A percentile compares a stretch with the other conserved stretches of the same genome.
Conservation (phyloP, 345 rosid species). For the Murraya koenigii region DNA sequence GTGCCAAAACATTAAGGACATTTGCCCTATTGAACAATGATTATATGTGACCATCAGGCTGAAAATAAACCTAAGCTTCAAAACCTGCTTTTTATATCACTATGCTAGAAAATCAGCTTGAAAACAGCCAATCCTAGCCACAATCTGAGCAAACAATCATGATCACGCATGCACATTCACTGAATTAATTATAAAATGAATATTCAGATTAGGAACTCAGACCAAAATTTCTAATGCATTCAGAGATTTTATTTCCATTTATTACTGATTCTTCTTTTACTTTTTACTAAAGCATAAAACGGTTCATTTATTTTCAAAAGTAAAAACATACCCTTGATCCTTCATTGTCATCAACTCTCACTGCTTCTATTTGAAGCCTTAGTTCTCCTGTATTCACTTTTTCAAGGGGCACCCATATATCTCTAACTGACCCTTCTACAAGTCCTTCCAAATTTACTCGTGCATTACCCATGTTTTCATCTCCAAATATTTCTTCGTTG, state of each 20-base stretch:
- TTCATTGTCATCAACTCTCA: conserved; percentile 49
- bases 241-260: neutral
- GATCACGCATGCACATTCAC: neutral
- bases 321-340: conserved; percentile 51
- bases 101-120: neutral
- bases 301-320: neutral
- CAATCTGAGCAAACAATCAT: neutral
- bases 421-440: conserved; percentile 59
- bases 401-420: conserved; percentile 91
- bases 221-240: neutral
- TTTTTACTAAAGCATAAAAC: neutral
- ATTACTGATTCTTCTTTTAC: neutral
- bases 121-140: neutral
- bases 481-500: conserved; percentile 72
- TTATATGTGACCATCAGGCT: neutral
- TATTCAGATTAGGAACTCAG: neutral
- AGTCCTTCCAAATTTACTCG: conserved; percentile 85
- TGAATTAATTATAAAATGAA: neutral
- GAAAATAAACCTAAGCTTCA: neutral
- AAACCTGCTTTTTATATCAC: neutral
- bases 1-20: neutral
- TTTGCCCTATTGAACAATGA: neutral
- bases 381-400: conserved; percentile 87
- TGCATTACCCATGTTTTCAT: conserved; percentile 79
- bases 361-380: conserved; percentile 77